Evolutionary conservation across 1,284 basidiomycete genomes (phyloP).

Genomic region (Ustilago sp.): DNA sequence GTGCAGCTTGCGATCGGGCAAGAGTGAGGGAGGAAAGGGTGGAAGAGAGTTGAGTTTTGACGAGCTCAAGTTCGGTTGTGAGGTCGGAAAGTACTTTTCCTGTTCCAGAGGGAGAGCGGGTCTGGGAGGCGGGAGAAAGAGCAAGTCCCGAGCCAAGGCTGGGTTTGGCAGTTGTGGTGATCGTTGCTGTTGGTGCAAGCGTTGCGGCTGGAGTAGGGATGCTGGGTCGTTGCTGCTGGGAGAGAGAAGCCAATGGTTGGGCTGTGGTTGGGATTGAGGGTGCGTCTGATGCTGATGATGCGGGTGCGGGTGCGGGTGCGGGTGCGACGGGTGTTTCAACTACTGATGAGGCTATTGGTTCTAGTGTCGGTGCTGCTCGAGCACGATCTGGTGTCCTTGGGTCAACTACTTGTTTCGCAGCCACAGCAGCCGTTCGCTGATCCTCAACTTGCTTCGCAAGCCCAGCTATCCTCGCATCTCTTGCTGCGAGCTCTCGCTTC

Average conservation of each 20-base stretch:
- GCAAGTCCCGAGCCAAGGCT: background rate
- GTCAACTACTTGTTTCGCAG: background rate
- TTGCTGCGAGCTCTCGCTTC: constrained; percentile 14
- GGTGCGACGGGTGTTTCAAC: background rate
- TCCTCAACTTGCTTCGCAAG: constrained; percentile 13
- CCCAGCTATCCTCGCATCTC: constrained; percentile 19
- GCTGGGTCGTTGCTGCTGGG: background rate
- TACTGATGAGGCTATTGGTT: background rate
- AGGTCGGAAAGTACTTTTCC: constrained; percentile 53
- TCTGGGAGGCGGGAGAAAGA: constrained; percentile 4
- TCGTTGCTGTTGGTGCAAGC: constrained; percentile 10
- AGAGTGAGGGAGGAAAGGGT: constrained; percentile 81
- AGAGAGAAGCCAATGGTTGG: background rate
- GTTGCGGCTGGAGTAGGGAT: background rate
- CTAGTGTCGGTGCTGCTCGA: background rate
- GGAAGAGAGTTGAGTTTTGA: constrained; percentile 76
- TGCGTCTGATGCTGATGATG: background rate
- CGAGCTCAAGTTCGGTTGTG: constrained; percentile 46
- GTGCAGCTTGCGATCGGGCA: constrained; percentile 80
- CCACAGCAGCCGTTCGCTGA: constrained; percentile 3
- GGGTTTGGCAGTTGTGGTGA: background rate
- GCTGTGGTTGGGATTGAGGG: background rate
- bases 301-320: background rate
- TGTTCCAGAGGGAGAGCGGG: background rate
- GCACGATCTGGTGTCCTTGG: background rate